These are phyloP conservation scores for Populus alba DNA, from an alignment of 345 rosid species.

Conservation along the genomic window DNA sequence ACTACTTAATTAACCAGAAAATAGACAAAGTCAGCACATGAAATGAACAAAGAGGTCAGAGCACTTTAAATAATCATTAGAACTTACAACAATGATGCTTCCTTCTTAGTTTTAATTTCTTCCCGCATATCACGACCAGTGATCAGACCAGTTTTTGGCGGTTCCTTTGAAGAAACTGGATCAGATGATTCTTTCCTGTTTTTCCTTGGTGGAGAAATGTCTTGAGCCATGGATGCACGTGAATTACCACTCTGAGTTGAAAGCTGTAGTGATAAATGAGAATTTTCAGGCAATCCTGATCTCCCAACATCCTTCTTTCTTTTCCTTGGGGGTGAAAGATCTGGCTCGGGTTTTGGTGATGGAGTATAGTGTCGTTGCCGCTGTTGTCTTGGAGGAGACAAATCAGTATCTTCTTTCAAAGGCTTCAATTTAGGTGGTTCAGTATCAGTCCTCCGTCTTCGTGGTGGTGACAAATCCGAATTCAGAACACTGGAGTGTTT, in stretches of 20 bases:
- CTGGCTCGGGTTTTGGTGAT: constrained; percentile 38
- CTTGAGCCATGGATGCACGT: constrained; percentile 28
- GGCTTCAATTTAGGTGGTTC: constrained; percentile 25
- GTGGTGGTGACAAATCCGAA: constrained; percentile 41
- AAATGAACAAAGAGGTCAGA: neutral
- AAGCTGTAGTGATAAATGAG: constrained; percentile 4
- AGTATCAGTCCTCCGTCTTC: constrained; percentile 33
- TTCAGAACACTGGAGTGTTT: neutral
- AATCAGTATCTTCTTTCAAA: constrained; percentile 31
- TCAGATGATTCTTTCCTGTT: constrained; percentile 35
- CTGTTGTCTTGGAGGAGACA: constrained; percentile 41
- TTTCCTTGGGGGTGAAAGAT: constrained; percentile 59
- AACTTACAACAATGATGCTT: constrained; percentile 55
- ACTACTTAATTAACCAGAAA: constrained; percentile 1
- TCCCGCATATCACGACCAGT: constrained; percentile 58
- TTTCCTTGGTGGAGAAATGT: constrained; percentile 64
- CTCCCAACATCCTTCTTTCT: constrained; percentile 17
- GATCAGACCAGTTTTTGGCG: constrained; percentile 61
- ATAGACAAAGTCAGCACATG: constrained; percentile 1
- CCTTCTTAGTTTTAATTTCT: constrained; percentile 59
- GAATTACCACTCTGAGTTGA: constrained; percentile 20
- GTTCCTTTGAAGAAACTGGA: constrained; percentile 37
- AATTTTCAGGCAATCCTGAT: constrained; percentile 14
- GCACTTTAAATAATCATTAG: neutral
- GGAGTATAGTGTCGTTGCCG: constrained; percentile 27